phyloP scores from a whole-genome alignment of 306 rosid genomes.

The Corylus heterophylla region DNA sequence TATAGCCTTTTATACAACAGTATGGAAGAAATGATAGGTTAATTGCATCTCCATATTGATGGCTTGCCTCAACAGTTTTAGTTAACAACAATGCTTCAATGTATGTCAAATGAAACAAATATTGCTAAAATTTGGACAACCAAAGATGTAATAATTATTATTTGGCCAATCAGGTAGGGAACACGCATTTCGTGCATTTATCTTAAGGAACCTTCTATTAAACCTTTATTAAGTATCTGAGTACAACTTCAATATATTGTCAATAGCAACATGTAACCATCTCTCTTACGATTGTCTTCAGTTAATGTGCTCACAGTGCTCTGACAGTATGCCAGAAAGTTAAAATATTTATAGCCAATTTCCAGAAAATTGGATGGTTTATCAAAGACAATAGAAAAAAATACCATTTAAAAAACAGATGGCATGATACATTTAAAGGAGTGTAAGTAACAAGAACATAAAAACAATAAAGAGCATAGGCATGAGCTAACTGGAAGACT shows the following conservation, averaged over 20 bases:
- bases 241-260: background rate
- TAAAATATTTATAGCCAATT: background rate
- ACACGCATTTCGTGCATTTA: too few species aligned
- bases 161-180: too few species aligned
- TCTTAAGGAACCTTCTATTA: too few species aligned
- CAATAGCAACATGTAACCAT: background rate
- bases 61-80: background rate
- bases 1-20: constrained; percentile 3
- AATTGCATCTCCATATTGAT: constrained; percentile 8
- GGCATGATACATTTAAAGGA: background rate
- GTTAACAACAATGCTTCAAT: constrained; percentile 3
- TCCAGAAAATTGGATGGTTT: background rate
- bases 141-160: background rate
- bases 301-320: background rate
- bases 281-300: background rate
- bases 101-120: background rate
- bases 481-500: constrained; percentile 14
- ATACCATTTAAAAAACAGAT: background rate
- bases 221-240: background rate
- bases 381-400: constrained; percentile 6
- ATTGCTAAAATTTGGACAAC: constrained; percentile 6
- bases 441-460: background rate
- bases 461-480: background rate
- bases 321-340: background rate
- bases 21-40: constrained; percentile 1